Percentiles rank a stretch among this genome's conserved stretches.
phyloP scores from a whole-genome alignment of 2,329 filamentous ascomycete genomes.

The Sporothrix schenckii region DNA sequence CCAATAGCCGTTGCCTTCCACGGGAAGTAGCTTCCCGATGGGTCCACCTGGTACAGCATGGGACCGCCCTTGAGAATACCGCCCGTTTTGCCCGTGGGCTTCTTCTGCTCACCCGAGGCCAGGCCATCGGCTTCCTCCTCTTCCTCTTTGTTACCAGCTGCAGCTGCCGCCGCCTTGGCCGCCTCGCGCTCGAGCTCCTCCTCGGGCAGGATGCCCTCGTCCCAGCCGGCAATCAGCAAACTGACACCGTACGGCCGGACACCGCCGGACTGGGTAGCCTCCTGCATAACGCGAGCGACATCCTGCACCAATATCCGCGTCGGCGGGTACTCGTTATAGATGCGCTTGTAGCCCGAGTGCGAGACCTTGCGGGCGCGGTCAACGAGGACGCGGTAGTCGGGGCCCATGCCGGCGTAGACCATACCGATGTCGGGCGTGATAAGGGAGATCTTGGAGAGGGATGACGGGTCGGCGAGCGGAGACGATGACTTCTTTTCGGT shows the following conservation, averaged over 20 bases:
- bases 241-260: slow-evolving; percentile 96
- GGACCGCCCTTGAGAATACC: slow-evolving; percentile 94
- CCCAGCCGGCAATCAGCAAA: slow-evolving; percentile 94
- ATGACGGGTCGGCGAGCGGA: slow-evolving; percentile 91
- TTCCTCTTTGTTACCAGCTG: slow-evolving; percentile 48
- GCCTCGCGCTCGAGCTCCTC: slow-evolving; percentile 62
- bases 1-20: slow-evolving; percentile 99
- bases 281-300: slow-evolving; percentile 96
- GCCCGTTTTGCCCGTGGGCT: slow-evolving; percentile 81
- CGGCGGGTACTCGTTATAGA: slow-evolving; percentile 99
- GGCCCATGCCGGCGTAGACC: slow-evolving; percentile 99
- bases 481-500: slow-evolving; percentile 99
- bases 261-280: slow-evolving; percentile 97
- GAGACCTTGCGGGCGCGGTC: slow-evolving; percentile 98
- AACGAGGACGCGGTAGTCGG: slow-evolving; percentile 95
- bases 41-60: slow-evolving; percentile 97
- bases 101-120: slow-evolving; percentile 65
- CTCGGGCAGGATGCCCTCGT: slow-evolving; percentile 92
- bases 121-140: slow-evolving; percentile 40
- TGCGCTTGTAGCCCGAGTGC: slow-evolving; percentile 97
- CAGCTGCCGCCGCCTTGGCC: slow-evolving; percentile 50
- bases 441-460: slow-evolving; percentile 94
- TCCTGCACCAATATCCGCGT: slow-evolving; percentile 99
- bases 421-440: slow-evolving; percentile 99
- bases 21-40: slow-evolving; percentile 97